Evolutionary conservation across 371 early-diverging fungal genomes (phyloP).

Genomic region (Apophysomyces sp.): DNA sequence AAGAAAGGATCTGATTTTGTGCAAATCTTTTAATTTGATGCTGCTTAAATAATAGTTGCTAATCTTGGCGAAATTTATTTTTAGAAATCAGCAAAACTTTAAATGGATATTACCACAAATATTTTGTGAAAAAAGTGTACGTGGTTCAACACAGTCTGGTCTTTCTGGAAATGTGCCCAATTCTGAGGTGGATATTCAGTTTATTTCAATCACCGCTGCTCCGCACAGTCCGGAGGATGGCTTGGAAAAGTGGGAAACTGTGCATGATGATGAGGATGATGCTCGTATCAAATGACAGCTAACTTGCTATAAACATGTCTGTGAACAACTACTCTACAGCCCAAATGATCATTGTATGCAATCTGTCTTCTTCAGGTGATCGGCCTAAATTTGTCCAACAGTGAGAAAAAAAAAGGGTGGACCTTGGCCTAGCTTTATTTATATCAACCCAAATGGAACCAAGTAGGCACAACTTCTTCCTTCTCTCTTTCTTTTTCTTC

Average conservation of each 20-base stretch:
- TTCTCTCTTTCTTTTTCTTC: slow-evolving; percentile 9
- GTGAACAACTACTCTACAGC: background rate
- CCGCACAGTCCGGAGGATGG: background rate
- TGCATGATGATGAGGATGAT: background rate
- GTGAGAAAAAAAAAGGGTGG: background rate
- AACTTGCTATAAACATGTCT: background rate
- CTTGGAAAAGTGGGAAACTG: too few species aligned
- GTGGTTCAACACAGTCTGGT: background rate
- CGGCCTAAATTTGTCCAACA: background rate
- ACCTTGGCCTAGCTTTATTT: slow-evolving; percentile 4
- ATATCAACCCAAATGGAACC: background rate
- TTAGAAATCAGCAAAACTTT: too few species aligned
- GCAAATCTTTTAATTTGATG: too few species aligned
- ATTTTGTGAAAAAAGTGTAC: background rate
- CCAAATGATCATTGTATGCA: background rate
- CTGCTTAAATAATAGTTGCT: too few species aligned
- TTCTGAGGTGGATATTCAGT: background rate
- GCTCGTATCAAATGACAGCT: background rate
- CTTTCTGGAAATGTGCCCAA: background rate
- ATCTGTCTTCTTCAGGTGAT: background rate
- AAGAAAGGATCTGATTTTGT: too few species aligned
- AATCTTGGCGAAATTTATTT: too few species aligned
- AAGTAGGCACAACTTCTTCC: background rate
- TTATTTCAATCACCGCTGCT: background rate
- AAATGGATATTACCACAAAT: background rate